Conservation (phyloP, 2,329 filamentous ascomycete genomes). For the Fusarium ambrosium region DNA sequence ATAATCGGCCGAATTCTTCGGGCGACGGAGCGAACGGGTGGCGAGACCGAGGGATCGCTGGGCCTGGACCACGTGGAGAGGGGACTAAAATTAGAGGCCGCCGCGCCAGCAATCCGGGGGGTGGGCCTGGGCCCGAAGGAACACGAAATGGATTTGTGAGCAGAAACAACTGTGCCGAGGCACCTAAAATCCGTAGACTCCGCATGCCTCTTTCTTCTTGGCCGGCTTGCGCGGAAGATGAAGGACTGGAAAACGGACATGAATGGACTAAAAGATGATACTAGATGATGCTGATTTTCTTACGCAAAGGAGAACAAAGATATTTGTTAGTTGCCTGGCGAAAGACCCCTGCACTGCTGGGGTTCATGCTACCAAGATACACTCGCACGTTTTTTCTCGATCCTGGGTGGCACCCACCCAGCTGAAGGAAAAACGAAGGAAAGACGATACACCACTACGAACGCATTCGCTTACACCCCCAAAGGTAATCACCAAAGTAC, state of each 20-base stretch:
- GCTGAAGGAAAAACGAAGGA: neutral
- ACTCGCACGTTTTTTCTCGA: neutral
- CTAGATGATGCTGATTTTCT: neutral
- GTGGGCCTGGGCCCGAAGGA: neutral
- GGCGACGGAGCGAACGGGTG: conserved; percentile 35
- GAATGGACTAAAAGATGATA: neutral
- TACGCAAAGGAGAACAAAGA: conserved; percentile 6
- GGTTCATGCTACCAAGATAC: conserved; percentile 8
- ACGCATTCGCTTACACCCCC: neutral
- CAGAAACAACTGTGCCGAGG: conserved; percentile 1
- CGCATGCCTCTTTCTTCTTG: neutral
- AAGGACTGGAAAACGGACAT: neutral
- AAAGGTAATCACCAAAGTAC: neutral
- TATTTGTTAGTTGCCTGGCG: conserved; percentile 2
- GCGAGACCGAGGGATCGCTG: conserved; percentile 34
- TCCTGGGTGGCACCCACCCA: neutral
- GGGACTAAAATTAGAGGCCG: conserved; percentile 37
- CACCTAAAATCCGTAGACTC: neutral
- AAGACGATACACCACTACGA: neutral
- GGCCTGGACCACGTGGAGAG: conserved; percentile 39
- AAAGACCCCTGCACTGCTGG: conserved; percentile 11
- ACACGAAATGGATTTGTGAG: neutral
- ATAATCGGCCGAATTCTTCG: conserved; percentile 36
- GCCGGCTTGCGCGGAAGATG: neutral
- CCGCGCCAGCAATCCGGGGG: conserved; percentile 16